These are phyloP conservation scores for Curvularia eragrostidis DNA, from an alignment of 2,329 filamentous ascomycete species.

Conservation along the genomic window DNA sequence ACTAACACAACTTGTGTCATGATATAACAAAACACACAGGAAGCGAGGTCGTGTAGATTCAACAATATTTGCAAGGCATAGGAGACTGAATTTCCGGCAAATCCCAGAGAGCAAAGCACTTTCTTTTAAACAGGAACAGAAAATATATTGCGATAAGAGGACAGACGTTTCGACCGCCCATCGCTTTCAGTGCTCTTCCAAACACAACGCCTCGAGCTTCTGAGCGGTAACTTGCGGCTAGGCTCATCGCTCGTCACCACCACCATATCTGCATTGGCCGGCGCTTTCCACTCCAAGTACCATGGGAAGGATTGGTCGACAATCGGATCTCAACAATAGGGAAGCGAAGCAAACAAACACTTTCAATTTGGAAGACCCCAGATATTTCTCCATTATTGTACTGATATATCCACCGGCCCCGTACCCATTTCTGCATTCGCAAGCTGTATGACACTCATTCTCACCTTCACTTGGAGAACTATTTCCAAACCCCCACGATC, in stretches of 20 bases:
- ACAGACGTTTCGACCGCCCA: not conserved
- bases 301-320: slow-evolving; percentile 4
- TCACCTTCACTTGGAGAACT: slow-evolving; percentile 10
- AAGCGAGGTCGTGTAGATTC: not conserved
- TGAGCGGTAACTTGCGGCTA: not conserved
- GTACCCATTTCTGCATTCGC: not conserved
- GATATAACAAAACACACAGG: not conserved
- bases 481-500: not conserved
- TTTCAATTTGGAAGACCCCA: not conserved
- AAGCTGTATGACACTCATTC: not conserved
- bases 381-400: not conserved
- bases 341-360: not conserved
- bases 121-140: not conserved
- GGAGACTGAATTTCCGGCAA: not conserved
- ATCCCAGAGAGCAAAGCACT: not conserved
- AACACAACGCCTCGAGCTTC: not conserved
- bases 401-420: not conserved
- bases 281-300: not conserved
- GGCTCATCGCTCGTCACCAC: not conserved
- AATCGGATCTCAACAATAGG: not conserved
- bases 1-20: not conserved
- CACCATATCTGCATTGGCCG: not conserved
- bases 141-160: not conserved
- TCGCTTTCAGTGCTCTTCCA: not conserved
- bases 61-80: not conserved